Conservation (phyloP, 805 yeast species). For the Zygosaccharomyces rouxii region DNA sequence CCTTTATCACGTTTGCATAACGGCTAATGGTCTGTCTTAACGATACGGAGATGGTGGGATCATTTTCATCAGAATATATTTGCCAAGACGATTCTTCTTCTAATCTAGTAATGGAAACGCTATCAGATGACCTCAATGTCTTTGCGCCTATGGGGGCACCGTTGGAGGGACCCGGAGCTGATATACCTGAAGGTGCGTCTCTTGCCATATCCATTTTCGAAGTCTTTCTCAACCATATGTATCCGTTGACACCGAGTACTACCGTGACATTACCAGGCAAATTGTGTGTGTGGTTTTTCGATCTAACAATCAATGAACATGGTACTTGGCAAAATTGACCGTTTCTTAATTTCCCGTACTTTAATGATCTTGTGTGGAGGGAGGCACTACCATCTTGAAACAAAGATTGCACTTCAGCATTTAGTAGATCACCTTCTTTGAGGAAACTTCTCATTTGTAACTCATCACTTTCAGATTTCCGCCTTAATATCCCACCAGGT, state of each 20-base stretch:
- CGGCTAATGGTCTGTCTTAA: constrained; percentile 73
- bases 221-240: constrained; percentile 83
- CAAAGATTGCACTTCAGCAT: constrained; percentile 91
- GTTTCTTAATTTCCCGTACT: constrained; percentile 91
- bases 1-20: constrained; percentile 77
- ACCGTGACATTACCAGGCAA: constrained; percentile 93
- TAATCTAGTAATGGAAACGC: constrained; percentile 70
- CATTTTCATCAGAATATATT: constrained; percentile 88
- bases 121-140: constrained; percentile 33
- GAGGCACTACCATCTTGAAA: constrained; percentile 90
- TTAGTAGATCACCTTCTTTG: constrained; percentile 92
- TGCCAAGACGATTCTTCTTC: constrained; percentile 95
- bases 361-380: constrained; percentile 88
- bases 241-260: constrained; percentile 93
- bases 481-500: constrained; percentile 93
- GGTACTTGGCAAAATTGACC: constrained; percentile 83
- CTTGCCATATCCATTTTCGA: constrained; percentile 33
- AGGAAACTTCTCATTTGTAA: constrained; percentile 90
- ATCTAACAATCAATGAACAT: constrained; percentile 72
- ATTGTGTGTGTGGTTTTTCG: constrained; percentile 80
- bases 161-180: constrained; percentile 26
- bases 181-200: constrained; percentile 28
- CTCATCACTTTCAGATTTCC: constrained; percentile 94
- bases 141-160: constrained; percentile 36
- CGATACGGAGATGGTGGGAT: constrained; percentile 52